Evolutionary conservation across 768 basidiomycete species (phyloP).

Genomic region (Mycena chlorophos): DNA sequence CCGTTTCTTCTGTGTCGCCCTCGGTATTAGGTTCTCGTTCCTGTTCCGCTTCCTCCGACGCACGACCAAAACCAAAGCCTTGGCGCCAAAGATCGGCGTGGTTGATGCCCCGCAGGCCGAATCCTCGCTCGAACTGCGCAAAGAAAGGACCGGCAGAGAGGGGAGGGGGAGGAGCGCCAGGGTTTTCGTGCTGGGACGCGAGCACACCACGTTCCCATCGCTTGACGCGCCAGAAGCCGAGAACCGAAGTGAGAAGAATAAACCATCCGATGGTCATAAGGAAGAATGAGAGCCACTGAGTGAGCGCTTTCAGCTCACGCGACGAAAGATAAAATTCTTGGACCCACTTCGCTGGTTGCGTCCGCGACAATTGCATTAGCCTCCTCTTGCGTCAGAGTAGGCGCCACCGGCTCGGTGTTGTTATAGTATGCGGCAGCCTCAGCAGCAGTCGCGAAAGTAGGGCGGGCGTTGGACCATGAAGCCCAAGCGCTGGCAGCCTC

Average conservation of each 20-base stretch:
- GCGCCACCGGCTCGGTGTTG: conserved; percentile 12
- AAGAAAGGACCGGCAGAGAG: conserved; percentile 28
- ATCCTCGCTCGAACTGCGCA: conserved; percentile 40
- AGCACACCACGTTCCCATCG: conserved; percentile 83
- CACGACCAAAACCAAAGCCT: conserved; percentile 44
- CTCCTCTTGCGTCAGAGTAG: conserved; percentile 38
- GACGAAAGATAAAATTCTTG: neutral
- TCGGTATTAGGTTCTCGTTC: conserved; percentile 17
- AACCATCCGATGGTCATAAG: conserved; percentile 92
- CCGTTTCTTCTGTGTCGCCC: conserved; percentile 34
- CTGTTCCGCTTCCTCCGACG: conserved; percentile 23
- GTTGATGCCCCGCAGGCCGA: conserved; percentile 41
- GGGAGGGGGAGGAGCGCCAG: conserved; percentile 22
- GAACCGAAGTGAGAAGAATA: conserved; percentile 83
- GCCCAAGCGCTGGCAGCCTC: conserved; percentile 33
- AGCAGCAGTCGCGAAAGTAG: conserved; percentile 46
- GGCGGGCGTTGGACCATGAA: conserved; percentile 30
- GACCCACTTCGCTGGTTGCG: conserved; percentile 64
- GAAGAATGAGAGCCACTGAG: conserved; percentile 86
- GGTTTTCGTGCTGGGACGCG: conserved; percentile 48
- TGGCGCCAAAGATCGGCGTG: conserved; percentile 44
- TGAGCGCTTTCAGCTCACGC: neutral
- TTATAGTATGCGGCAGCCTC: conserved; percentile 48
- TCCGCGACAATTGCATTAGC: conserved; percentile 47
- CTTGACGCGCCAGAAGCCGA: conserved; percentile 88